These are phyloP conservation scores for Aquilaria sinensis DNA, from an alignment of 345 rosid species.

Conservation along the genomic window DNA sequence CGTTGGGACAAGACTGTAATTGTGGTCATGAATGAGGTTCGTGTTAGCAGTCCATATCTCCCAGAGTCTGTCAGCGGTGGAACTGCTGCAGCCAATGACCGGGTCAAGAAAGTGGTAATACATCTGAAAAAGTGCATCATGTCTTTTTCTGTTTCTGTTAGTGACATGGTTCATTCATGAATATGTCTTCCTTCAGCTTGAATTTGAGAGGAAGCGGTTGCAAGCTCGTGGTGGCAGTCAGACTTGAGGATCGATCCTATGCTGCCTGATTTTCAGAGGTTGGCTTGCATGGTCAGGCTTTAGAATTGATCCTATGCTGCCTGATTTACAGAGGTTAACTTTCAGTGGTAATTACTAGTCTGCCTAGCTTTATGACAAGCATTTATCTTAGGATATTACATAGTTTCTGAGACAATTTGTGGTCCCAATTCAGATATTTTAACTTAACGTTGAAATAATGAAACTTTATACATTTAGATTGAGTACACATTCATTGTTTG, in stretches of 20 bases:
- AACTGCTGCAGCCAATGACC: slow-evolving; percentile 89
- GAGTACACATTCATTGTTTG: too few species aligned
- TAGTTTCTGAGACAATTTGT: too few species aligned
- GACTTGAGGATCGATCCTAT: not conserved
- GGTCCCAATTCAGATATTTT: too few species aligned
- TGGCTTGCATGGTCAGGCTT: too few species aligned
- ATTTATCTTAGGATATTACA: too few species aligned
- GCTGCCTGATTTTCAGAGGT: too few species aligned
- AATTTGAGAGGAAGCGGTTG: slow-evolving; percentile 61
- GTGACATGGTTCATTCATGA: slow-evolving; percentile 4
- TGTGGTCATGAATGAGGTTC: slow-evolving; percentile 89
- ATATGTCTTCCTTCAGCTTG: slow-evolving; percentile 39
- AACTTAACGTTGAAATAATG: too few species aligned
- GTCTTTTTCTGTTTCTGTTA: not conserved
- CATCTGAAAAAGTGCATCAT: slow-evolving; percentile 2
- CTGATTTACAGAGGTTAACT: too few species aligned
- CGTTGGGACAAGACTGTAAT: slow-evolving; percentile 92
- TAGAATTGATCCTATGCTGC: too few species aligned
- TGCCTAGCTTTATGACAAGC: too few species aligned
- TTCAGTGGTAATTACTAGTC: too few species aligned
- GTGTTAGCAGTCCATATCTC: slow-evolving; percentile 83
- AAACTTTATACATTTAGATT: too few species aligned
- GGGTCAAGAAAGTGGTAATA: slow-evolving; percentile 96
- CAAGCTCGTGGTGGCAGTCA: slow-evolving; percentile 38
- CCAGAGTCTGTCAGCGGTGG: slow-evolving; percentile 89